Evolutionary conservation across 192 early-diverging fungal genomes (phyloP), one percentile per base, ranked within the genome.

Genomic region (Gonapodya prolifera): DNA sequence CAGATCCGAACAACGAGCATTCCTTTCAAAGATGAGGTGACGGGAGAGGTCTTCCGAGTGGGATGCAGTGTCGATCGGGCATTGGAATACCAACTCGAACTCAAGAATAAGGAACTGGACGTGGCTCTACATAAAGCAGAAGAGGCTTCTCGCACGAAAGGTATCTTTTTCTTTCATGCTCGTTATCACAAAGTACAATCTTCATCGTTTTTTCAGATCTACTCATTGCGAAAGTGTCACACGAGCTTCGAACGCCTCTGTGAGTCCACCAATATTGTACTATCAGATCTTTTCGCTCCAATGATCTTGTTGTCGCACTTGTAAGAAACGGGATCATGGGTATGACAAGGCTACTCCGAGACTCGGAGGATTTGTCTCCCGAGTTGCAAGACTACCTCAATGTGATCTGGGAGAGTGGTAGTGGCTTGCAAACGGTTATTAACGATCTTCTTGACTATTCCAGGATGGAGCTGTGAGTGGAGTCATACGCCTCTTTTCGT

Each of bases 231-330:
- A 76, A 76, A 33, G 70, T 78, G 30, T 33, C 30, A 1, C 77
- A 78, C 34, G 77, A 78, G 75, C 34, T 78, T 34, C 77, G 77
- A 33, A 78, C 77, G 0, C 77, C 77, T 17, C 69, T 78, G n/a
- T n/a, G n/a, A n/a, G n/a, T n/a, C n/a, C n/a, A n/a, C n/a, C n/a
- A n/a, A n/a, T n/a, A n/a, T n/a, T n/a, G n/a, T n/a, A n/a, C n/a
- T n/a, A n/a, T n/a, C n/a, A n/a, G n/a, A n/a, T n/a, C n/a, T n/a
- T n/a, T n/a, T n/a, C n/a, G n/a, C n/a, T n/a, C n/a, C n/a, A n/a
- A n/a, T n/a, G n/a, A n/a, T n/a, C n/a, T n/a, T n/a, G n/a, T n/a
- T n/a, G n/a, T n/a, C n/a, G n/a, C n/a, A n/a, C n/a, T n/a, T n/a
- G n/a, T n/a, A n/a, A n/a, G n/a, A 61, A 34, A 78, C 75, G 69